Conservation (phyloP, 2,329 filamentous ascomycete genomes). For the Diaporthe sp. region DNA sequence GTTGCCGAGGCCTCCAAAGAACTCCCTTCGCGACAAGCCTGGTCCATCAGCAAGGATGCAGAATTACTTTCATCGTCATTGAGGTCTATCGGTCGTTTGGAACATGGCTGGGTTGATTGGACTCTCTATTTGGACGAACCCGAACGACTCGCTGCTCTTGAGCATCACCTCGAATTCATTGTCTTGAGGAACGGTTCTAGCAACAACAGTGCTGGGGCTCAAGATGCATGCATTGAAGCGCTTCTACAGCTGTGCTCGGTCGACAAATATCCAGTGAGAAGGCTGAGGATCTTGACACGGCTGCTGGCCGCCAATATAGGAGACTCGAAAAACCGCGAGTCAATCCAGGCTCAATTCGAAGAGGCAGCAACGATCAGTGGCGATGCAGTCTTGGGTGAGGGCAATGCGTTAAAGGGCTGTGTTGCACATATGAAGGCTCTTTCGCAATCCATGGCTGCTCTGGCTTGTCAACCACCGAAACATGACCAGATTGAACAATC, state of each 20-base stretch:
- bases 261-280: slow-evolving; percentile 66
- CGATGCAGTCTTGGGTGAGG: slow-evolving; percentile 58
- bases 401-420: slow-evolving; percentile 59
- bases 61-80: slow-evolving; percentile 71
- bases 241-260: slow-evolving; percentile 65
- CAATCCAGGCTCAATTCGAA: slow-evolving; percentile 57
- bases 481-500: slow-evolving; percentile 52
- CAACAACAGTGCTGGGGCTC: slow-evolving; percentile 51
- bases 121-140: slow-evolving; percentile 64
- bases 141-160: slow-evolving; percentile 70
- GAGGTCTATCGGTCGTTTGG: slow-evolving; percentile 71
- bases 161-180: slow-evolving; percentile 70
- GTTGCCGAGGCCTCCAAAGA: slow-evolving; percentile 66
- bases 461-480: slow-evolving; percentile 57
- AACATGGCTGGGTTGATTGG: slow-evolving; percentile 69
- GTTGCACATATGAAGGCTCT: slow-evolving; percentile 64
- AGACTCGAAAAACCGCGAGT: slow-evolving; percentile 54
- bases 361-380: slow-evolving; percentile 54
- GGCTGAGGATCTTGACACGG: slow-evolving; percentile 65
- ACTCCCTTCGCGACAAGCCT: slow-evolving; percentile 66
- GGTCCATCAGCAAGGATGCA: slow-evolving; percentile 65
- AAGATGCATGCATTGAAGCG: slow-evolving; percentile 61
- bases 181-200: slow-evolving; percentile 46
- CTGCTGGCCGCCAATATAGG: slow-evolving; percentile 65
- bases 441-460: slow-evolving; percentile 58